Evolutionary conservation across 352 stramenopile genomes (phyloP).

Genomic region (Pythium biforme): DNA sequence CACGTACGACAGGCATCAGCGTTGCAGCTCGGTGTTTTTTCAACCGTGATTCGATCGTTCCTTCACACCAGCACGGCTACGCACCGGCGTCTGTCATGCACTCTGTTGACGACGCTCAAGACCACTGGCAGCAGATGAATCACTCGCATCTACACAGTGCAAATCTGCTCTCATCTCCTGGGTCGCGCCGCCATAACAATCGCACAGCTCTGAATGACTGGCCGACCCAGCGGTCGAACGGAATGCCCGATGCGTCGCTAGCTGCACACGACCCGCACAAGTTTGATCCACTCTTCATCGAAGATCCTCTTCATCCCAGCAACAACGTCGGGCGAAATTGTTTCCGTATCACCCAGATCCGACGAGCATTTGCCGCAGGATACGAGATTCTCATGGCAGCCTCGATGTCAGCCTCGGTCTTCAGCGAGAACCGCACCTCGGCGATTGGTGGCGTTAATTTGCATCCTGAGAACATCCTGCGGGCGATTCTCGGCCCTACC

Average conservation of each 20-base stretch:
- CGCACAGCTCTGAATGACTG: slow-evolving; percentile 61
- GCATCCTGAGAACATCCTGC: slow-evolving; percentile 79
- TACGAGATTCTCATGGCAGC: slow-evolving; percentile 66
- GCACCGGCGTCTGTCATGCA: slow-evolving; percentile 10
- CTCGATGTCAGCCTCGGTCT: slow-evolving; percentile 50
- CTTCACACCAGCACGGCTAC: slow-evolving; percentile 31
- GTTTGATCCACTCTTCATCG: slow-evolving; percentile 94
- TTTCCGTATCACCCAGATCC: slow-evolving; percentile 93
- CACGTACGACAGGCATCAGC: slow-evolving; percentile 89
- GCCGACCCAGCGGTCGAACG: slow-evolving; percentile 23
- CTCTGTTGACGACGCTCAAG: slow-evolving; percentile 58
- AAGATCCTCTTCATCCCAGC: slow-evolving; percentile 91
- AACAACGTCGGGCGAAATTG: slow-evolving; percentile 97
- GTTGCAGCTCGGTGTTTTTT: slow-evolving; percentile 81
- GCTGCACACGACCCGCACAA: slow-evolving; percentile 83
- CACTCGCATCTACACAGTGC: slow-evolving; percentile 46
- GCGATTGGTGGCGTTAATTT: slow-evolving; percentile 64
- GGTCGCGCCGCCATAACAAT: slow-evolving; percentile 64
- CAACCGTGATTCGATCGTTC: slow-evolving; percentile 60
- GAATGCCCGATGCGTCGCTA: slow-evolving; percentile 27
- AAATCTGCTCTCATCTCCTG: slow-evolving; percentile 57
- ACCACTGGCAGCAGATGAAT: slow-evolving; percentile 62
- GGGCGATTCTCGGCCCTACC: slow-evolving; percentile 57
- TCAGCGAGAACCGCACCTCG: slow-evolving; percentile 53
- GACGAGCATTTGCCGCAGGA: slow-evolving; percentile 70